Conservation (phyloP, 148 eudicot species). For the Fagopyrum esculentum region DNA sequence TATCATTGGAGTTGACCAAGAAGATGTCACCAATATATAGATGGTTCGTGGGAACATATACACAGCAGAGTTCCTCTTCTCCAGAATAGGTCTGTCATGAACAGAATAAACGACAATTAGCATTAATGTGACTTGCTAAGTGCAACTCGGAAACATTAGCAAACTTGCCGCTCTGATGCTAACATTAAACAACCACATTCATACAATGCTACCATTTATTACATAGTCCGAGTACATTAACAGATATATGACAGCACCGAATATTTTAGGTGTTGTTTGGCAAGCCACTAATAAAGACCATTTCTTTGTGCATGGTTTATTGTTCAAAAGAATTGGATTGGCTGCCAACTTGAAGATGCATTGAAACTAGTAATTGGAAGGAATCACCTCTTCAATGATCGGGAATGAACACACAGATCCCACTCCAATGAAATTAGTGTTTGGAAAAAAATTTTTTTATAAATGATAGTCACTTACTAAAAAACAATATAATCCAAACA, state of each 20-base stretch:
- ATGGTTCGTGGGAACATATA: conserved; percentile 76
- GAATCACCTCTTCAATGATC: no score
- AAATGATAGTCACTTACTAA: no score
- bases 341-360: no score
- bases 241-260: neutral
- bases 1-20: conserved; percentile 63
- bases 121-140: neutral
- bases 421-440: no score
- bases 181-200: neutral
- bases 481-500: neutral
- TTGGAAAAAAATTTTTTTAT: no score
- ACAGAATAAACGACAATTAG: neutral
- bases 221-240: neutral
- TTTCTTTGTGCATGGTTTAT: no score
- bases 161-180: neutral
- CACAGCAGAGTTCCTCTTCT: conserved; percentile 69
- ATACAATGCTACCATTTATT: no score
- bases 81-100: conserved; percentile 49
- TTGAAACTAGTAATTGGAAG: no score
- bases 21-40: conserved; percentile 74
- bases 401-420: no score
- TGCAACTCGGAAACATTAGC: neutral
- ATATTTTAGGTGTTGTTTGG: no score
- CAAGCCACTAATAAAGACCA: no score
- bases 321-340: no score